phyloP scores from a whole-genome alignment of 2,329 filamentous ascomycete species.

The Coniochaeta prunicola region DNA sequence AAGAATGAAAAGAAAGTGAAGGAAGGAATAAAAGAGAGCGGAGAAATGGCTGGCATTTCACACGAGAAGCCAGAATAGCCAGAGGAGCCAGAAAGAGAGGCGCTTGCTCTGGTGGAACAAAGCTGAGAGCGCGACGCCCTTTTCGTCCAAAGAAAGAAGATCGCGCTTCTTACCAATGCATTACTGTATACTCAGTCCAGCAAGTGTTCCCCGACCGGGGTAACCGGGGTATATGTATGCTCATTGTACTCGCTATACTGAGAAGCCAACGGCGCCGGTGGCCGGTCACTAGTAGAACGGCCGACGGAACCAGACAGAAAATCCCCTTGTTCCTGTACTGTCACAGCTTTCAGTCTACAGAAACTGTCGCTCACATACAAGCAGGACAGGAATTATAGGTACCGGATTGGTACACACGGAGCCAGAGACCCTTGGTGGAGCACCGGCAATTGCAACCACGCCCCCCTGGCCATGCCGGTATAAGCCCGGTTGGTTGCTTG shows the following conservation, averaged over 20 bases:
- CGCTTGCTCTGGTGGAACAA: neutral
- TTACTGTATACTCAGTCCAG: neutral
- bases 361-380: too few relatives aligned
- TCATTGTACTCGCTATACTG: conserved; percentile 1
- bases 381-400: neutral
- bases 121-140: neutral
- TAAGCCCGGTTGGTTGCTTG: neutral
- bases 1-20: too few relatives aligned
- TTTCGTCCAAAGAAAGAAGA: neutral
- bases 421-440: neutral
- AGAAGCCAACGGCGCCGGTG: neutral
- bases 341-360: too few relatives aligned
- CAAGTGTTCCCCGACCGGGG: neutral
- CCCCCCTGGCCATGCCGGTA: neutral
- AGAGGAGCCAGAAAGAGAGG: neutral
- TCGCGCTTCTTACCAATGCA: neutral
- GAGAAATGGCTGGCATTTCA: neutral
- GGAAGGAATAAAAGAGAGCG: too few relatives aligned
- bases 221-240: neutral
- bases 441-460: conserved; percentile 1
- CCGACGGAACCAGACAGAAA: neutral
- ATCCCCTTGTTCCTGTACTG: neutral
- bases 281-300: neutral
- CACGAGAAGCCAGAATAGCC: neutral
- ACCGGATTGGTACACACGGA: neutral